Evolutionary conservation across 257 asterid genomes (phyloP).

Genomic region (Solanum chaucha): DNA sequence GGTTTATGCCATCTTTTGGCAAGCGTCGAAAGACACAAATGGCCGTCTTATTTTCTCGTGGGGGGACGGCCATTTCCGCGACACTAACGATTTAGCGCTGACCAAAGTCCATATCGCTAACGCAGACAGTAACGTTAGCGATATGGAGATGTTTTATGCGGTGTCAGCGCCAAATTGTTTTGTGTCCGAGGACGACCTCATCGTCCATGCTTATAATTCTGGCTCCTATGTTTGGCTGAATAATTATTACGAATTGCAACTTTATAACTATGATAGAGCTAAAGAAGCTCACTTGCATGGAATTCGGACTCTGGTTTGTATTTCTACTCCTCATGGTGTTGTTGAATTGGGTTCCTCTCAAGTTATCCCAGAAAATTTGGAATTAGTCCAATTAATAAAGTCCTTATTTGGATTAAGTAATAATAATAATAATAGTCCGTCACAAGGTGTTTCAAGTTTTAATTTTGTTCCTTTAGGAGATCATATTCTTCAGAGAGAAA

Average conservation of each 20-base stretch:
- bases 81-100: not conserved
- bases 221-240: slow-evolving; percentile 14
- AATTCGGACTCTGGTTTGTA: slow-evolving; percentile 15
- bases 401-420: not conserved
- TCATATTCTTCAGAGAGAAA: not conserved
- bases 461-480: not conserved
- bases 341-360: slow-evolving; percentile 29
- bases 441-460: not conserved
- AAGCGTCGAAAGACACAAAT: slow-evolving; percentile 2
- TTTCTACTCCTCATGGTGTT: slow-evolving; percentile 21
- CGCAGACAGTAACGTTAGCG: not conserved
- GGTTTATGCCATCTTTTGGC: slow-evolving; percentile 38
- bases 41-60: slow-evolving; percentile 16
- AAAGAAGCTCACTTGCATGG: slow-evolving; percentile 37
- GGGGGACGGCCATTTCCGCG: slow-evolving; percentile 29
- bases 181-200: not conserved
- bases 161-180: slow-evolving; percentile 12
- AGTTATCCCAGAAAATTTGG: slow-evolving; percentile 11
- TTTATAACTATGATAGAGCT: slow-evolving; percentile 18
- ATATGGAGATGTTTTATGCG: slow-evolving; percentile 25
- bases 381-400: slow-evolving; percentile 6
- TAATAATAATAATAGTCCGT: not conserved
- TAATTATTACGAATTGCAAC: slow-evolving; percentile 11
- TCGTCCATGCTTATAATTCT: slow-evolving; percentile 6
- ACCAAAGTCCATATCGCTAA: not conserved